Evolutionary conservation across 257 asterid species (phyloP), one percentile per base, ranked within the genome.

Genomic region (Hygrophila difformis): DNA sequence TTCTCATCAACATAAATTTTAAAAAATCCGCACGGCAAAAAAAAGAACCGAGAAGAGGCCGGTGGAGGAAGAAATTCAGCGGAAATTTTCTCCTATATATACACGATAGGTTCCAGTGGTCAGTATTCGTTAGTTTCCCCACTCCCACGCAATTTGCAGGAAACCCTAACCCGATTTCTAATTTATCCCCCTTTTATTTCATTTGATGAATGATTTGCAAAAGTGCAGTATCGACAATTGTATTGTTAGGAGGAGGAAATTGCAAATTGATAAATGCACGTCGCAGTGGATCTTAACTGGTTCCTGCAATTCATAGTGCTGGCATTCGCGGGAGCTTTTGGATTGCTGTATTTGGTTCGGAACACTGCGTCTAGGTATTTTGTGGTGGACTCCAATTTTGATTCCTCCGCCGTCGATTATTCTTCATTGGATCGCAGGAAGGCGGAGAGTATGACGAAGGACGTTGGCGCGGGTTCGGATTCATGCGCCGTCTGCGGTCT

Each of bases 231-330:
- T 63, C 56, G 34, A 12, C 19, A 15, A 31, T 13, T 47, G 7
- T 16, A 16, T 8, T 38, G 19, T 18, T n/a, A n/a, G n/a, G 8
- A 17, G 21, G 47, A 34, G 61, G 44, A 42, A 18, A 33, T 42
- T 18, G 18, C 49, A 4, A 8, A n/a, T 9, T 24, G 62, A 33
- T 76, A 76, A 72, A 78, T 81, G 93, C 93, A 75, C 75, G 93
- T 71, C 55, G 79, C 76, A 67, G 85, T 75, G 85, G 93, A 87
- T 79, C 86, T 80, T 65, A 77, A 77, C 72, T 74, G 87, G 76
- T 67, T 80, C 59, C 59, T 71, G 72, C 89, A 72, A 68, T 68
- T 73, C 65, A 41, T 82, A 39, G 74, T 68, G 50, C 41, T 81
- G 47, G 67, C 65, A 21, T 53, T 79, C 2, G 42, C 72, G 34